phyloP scores from a whole-genome alignment of 305 asterid species.

The Solanum hybrid region DNA sequence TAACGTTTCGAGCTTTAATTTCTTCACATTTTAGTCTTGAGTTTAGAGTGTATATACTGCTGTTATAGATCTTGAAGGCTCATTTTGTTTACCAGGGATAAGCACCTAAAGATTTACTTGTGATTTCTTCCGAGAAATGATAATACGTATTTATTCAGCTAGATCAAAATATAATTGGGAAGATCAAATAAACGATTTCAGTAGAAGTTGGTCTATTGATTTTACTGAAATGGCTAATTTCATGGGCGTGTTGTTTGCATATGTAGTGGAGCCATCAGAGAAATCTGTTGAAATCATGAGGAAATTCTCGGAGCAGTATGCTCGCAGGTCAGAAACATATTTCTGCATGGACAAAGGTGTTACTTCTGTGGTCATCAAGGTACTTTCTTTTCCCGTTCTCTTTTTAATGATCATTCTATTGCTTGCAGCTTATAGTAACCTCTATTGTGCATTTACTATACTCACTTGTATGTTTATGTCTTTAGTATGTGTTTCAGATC shows the following conservation, averaged over 20 bases:
- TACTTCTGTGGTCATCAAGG: conserved; percentile 97
- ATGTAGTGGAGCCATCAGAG: conserved; percentile 78
- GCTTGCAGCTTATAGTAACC: not conserved
- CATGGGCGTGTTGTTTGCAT: not conserved
- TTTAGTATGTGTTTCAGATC: not conserved
- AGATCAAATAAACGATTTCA: not conserved
- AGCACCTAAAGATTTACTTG: not conserved
- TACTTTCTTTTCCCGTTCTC: conserved; percentile 7
- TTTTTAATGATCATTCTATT: not conserved
- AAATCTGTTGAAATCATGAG: conserved; percentile 91
- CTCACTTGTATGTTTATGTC: not conserved
- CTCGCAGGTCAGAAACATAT: conserved; percentile 73
- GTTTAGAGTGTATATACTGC: not conserved
- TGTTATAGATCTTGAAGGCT: not conserved
- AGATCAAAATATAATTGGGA: not conserved
- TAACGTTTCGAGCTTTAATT: not conserved
- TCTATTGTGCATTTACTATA: not conserved
- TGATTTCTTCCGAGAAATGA: not conserved
- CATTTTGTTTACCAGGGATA: not conserved
- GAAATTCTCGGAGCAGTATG: conserved; percentile 95
- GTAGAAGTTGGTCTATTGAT: not conserved
- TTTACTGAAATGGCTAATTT: not conserved
- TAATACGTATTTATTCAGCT: not conserved
- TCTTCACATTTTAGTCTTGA: not conserved
- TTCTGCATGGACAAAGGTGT: conserved; percentile 90